Base-by-base conservation (phyloP, 768 basidiomycete species). In the Suillus bovinus region DNA sequence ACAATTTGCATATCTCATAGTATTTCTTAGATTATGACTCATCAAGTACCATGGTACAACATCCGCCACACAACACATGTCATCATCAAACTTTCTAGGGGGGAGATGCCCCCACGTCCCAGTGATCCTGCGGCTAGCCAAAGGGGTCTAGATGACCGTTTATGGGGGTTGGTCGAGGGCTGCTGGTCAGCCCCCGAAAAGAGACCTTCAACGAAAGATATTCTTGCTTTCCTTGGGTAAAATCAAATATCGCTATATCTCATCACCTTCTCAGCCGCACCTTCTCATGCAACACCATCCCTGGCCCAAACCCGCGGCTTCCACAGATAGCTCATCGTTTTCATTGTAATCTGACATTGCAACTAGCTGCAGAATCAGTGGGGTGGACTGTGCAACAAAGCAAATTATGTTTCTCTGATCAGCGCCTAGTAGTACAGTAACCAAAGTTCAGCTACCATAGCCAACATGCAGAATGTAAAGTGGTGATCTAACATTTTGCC, bases 31-130 rank as follows among this genome's bases (percentile, higher is more conserved):
- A 66, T 86, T 0, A 68, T 84, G 69, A 85, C 84, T 0, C 84
- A 84, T 62, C 70, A 78, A n/a, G 80, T 80, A 64, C 85, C 85
- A 5, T 86, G 80, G 72, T 65, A 68, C n/a, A 74, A 79, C 33
- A 78, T 86, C 62, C 81, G 77, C 65, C 81, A 81, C 64, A 81
- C 83, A 13, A 80, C 83, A 4, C 79, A 84, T 54, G 84, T 84
- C 24, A 77, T 83, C n/a, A 77, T 81, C 46, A 74, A 74, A 56
- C 76, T 80, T 39, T 73, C 78, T 24, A 61, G 66, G 7, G 80
- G 82, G n/a, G 75, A 77, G 59, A 76, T 75, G 50, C 84, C 84
- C 5, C 71, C 68, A 36, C 74, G 80, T 39, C 84, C 84, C 2
- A 64, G 58, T 5, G 76, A 79, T 44, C 59, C 68, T 3, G 70